phyloP scores from a whole-genome alignment of 257 asterid genomes.

The Henckelia pumila region DNA sequence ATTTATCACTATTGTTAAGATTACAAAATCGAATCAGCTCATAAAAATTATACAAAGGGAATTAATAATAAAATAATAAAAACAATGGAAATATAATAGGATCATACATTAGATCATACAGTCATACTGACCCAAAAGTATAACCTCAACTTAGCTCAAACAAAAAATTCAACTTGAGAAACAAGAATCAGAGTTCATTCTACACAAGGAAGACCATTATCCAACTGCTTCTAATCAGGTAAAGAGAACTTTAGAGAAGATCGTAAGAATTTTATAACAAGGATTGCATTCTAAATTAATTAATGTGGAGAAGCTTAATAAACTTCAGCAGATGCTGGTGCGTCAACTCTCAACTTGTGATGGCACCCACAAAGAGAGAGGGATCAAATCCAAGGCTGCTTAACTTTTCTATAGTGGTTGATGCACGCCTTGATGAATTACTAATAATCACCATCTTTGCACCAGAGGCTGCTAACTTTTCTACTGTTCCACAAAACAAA shows the following conservation, averaged over 20 bases:
- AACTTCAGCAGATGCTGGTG: conserved; percentile 80
- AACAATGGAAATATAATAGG: neutral
- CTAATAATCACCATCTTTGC: conserved; percentile 91
- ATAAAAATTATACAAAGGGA: neutral
- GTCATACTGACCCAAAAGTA: neutral
- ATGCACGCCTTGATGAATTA: conserved; percentile 94
- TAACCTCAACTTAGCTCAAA: neutral
- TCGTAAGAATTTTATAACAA: neutral
- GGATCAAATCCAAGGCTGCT: conserved; percentile 85
- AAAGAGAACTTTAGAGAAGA: neutral
- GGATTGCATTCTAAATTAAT: neutral
- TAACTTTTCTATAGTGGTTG: conserved; percentile 74
- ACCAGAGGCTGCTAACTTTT: conserved; percentile 73
- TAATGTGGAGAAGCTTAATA: neutral
- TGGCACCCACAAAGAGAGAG: conserved; percentile 76
- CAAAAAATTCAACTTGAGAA: neutral
- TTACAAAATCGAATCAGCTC: neutral
- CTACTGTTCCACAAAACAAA: conserved; percentile 46
- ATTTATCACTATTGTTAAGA: neutral
- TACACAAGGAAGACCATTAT: neutral
- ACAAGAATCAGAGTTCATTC: neutral
- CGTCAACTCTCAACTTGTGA: conserved; percentile 93
- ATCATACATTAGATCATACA: too few species aligned
- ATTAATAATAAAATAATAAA: neutral
- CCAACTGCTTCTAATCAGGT: neutral